Evolutionary conservation across 305 asterid species (phyloP).

Genomic region (Plantago rigida): DNA sequence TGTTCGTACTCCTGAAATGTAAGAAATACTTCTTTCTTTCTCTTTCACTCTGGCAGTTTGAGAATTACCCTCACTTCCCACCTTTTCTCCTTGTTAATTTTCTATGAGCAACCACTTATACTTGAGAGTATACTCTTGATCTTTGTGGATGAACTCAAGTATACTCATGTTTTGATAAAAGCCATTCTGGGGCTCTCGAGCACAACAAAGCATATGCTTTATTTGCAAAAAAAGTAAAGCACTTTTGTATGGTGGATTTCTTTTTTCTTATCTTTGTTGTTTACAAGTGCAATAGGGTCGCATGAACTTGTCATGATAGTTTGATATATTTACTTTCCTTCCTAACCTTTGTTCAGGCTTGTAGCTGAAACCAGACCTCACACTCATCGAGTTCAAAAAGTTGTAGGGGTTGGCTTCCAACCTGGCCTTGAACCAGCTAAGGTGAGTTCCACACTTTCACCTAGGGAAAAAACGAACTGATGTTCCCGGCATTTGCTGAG

Average conservation of each 20-base stretch:
- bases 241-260: no score
- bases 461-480: neutral
- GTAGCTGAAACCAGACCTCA: conserved; percentile 71
- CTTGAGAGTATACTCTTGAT: no score
- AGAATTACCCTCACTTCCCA: conserved; percentile 9
- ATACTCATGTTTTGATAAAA: no score
- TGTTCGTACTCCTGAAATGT: conserved; percentile 81
- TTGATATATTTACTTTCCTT: conserved; percentile 4
- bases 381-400: conserved; percentile 67
- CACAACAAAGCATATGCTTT: no score
- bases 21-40: conserved; percentile 30
- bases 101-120: no score
- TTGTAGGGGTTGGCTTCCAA: conserved; percentile 90
- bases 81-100: neutral
- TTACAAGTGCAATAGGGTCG: no score
- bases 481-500: no score
- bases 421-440: conserved; percentile 94
- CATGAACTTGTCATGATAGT: neutral
- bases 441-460: conserved; percentile 35
- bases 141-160: no score
- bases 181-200: no score
- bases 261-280: no score
- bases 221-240: no score
- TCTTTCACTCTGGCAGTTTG: conserved; percentile 3
- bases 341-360: conserved; percentile 40